Evolutionary conservation across 2,329 filamentous ascomycete genomes (phyloP).

Genomic region (Cordyceps tenuipes): DNA sequence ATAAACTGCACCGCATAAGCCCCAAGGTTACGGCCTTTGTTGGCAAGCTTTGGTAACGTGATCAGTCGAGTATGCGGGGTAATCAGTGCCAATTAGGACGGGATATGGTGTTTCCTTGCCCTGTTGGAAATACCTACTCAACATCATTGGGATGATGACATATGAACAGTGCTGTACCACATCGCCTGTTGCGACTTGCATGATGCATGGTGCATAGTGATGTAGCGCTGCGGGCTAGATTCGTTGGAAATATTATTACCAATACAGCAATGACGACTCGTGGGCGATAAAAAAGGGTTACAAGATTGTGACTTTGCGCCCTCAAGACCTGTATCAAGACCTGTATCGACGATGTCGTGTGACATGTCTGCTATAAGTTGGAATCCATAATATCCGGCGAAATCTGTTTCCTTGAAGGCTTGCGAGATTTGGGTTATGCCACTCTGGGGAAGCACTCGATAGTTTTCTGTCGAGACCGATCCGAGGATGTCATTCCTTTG

Average conservation of each 20-base stretch:
- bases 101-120: not conserved
- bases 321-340: too few species aligned
- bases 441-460: not conserved
- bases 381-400: too few species aligned
- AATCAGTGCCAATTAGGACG: not conserved
- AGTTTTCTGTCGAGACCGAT: not conserved
- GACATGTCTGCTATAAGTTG: not conserved
- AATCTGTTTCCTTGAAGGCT: too few species aligned
- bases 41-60: not conserved
- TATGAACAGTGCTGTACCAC: not conserved
- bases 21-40: not conserved
- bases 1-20: not conserved
- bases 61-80: not conserved
- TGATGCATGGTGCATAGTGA: not conserved
- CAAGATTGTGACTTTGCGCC: not conserved
- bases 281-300: not conserved
- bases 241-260: not conserved
- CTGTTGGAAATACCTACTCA: too few species aligned
- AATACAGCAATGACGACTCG: not conserved
- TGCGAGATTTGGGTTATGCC: not conserved
- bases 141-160: not conserved
- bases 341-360: not conserved
- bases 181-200: not conserved
- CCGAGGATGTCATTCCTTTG: not conserved
- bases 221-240: not conserved